Base-by-base conservation (phyloP, 1,284 basidiomycete genomes). In the Phylloboletellus chloephorus region DNA sequence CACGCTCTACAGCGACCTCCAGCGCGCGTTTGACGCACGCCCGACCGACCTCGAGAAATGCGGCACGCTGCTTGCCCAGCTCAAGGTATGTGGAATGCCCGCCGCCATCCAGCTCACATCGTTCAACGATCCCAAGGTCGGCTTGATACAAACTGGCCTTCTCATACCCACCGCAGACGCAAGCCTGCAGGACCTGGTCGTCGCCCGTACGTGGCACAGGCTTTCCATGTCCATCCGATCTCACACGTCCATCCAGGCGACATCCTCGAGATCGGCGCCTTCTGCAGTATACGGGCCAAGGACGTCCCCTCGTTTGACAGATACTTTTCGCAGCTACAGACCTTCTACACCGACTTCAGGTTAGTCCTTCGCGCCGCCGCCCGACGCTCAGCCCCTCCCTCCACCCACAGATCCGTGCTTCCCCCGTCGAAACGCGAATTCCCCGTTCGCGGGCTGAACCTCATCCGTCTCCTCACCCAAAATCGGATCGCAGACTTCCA, bases 401-500 rank as follows among this genome's bases (percentile, higher is more conserved):
- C 11, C 5, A 11, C 13, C 19, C 26, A 31, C 51, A 89, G 88
- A 60, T 69, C 78, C 23, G 66, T 74, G 41, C 79, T 98, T 15
- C 83, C 90, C 0, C 75, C 78, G 3, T 98, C 95, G 8, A 76
- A 82, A 45, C 82, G 87, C 62, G 87, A 95, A 68, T 86, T 83
- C 51, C 80, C 94, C 34, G 82, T 98, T 43, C 81, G 92, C 36
- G 94, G 95, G 1, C 79, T 99, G 17, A 87, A 95, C 58, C 85
- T 99, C 58, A 87, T 98, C 52, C 88, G 91, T 19, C 79, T 97
- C 46, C 80, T 99, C 50, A 92, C 90, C 1, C 90, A 95, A 64
- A 98, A 97, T 66, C 83, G 90, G 58, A 96, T 98, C 60, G 91
- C 95, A 30, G 88, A 95, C 59, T 98, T 98, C 72, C 96, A 99